Conservation (phyloP, 2,329 filamentous ascomycete genomes). For the Hansfordia pulvinata region DNA sequence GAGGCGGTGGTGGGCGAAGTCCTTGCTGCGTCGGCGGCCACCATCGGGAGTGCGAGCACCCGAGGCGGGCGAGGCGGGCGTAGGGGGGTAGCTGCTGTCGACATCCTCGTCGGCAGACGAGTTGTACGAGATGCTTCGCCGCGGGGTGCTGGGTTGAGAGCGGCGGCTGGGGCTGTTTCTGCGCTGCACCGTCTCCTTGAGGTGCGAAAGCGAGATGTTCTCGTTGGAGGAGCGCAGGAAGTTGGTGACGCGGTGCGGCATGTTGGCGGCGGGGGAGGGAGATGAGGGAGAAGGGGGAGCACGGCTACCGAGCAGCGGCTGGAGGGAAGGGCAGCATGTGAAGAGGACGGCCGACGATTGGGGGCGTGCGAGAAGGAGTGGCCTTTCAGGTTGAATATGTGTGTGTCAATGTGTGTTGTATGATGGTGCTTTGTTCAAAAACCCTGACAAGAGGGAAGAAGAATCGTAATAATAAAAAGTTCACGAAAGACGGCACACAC, state of each 20-base stretch:
- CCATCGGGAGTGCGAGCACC: constrained; percentile 22
- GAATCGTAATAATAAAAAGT: no score
- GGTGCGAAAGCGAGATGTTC: not conserved
- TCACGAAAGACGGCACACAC: no score
- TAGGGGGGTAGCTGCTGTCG: constrained; percentile 12
- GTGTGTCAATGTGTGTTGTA: no score
- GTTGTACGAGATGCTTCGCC: constrained; percentile 19
- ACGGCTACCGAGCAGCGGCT: constrained; percentile 1
- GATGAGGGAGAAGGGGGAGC: constrained; percentile 2
- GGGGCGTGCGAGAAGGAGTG: no score
- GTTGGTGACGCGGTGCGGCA: constrained; percentile 44
- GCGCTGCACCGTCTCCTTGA: no score
- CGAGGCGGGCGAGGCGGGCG: constrained; percentile 13
- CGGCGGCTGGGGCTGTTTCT: constrained; percentile 34
- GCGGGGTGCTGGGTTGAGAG: constrained; percentile 14
- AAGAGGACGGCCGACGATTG: no score
- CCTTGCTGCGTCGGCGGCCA: constrained; percentile 15
- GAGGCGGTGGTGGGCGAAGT: constrained; percentile 21
- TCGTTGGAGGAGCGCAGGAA: constrained; percentile 28
- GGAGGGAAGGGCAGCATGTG: constrained; percentile 6
- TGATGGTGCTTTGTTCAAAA: no score
- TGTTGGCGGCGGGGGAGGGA: constrained; percentile 16
- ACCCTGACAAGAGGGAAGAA: no score
- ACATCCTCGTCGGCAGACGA: constrained; percentile 21
- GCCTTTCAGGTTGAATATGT: no score